Evolutionary conservation across 768 basidiomycete species (phyloP), one percentile per base, ranked within the genome.

Genomic region (Tulasnella sp.): DNA sequence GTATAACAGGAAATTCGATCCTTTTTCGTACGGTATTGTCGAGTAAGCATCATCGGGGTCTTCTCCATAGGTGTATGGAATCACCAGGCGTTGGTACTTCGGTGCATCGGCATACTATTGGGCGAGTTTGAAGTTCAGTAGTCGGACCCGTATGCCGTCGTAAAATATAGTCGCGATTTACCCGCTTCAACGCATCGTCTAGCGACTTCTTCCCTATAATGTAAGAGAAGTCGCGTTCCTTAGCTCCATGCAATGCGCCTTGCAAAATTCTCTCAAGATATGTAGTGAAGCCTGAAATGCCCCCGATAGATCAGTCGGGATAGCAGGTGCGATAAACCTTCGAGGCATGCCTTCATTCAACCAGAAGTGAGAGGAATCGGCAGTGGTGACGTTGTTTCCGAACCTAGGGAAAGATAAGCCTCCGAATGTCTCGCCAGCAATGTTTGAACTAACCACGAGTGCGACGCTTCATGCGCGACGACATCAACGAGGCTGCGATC

Each of bases 401-500:
- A 91, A 94, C 34, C 34, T 38, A 38, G 34, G 34, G 15, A 5
- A 7, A 15, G 15, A 38, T 38, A 7, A 38, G 34, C 34, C 15
- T 38, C 15, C 83, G 85, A 38, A 38, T 5, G 34, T 38, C 34
- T 38, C 7, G 34, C 34, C 5, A 38, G 15, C 34, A 38, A 38
- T 7, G 34, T 15, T 38, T 38, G 15, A 15, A 38, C 5, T 38
- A 5, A 38, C 96, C 2, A 86, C 88, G 68, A 97, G 88, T 0
- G 84, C 83, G 27, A 86, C 73, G 68, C 92, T 91, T 71, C 72
- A 61, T 72, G 72, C 0, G 91, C 87, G 11, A 92, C 84, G 11
- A 95, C 89, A 68, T 94, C 89, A 7, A 91, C 90, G 9, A 92
- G 75, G 3, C 83, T 80, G 38, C 88, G 80, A 69, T 98, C 95